Conservation (phyloP, 2,329 filamentous ascomycete genomes). For the Macrophomina tecta region DNA sequence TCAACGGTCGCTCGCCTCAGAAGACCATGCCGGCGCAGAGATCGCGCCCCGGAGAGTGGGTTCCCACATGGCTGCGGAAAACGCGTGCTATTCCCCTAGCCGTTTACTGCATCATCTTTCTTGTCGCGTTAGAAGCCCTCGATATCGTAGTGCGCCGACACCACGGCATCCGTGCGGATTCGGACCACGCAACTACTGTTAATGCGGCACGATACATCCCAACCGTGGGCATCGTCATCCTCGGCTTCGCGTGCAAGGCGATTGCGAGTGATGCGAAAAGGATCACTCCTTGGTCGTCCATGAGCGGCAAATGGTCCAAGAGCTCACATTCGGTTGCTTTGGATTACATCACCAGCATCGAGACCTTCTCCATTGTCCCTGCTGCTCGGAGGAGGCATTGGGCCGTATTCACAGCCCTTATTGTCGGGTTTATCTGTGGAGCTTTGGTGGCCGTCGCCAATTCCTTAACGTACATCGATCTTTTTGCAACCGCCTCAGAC, state of each 20-base stretch:
- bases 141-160: background rate
- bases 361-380: slow-evolving; percentile 1
- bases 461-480: slow-evolving; percentile 13
- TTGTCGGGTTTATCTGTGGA: slow-evolving; percentile 22
- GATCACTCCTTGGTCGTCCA: slow-evolving; percentile 19
- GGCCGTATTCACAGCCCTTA: background rate
- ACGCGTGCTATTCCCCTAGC: slow-evolving; percentile 3
- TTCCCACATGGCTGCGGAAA: slow-evolving; percentile 23
- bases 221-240: slow-evolving; percentile 12
- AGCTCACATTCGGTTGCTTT: slow-evolving; percentile 23
- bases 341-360: slow-evolving; percentile 23
- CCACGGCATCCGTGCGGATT: slow-evolving; percentile 9
- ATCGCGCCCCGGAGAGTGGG: background rate
- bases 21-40: background rate
- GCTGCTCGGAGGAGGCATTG: slow-evolving; percentile 20
- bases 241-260: slow-evolving; percentile 22
- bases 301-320: slow-evolving; percentile 19
- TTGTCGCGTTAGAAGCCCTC: background rate
- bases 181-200: background rate
- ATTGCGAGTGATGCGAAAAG: slow-evolving; percentile 10
- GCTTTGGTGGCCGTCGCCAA: slow-evolving; percentile 19
- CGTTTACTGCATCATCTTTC: slow-evolving; percentile 17
- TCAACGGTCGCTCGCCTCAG: background rate
- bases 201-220: slow-evolving; percentile 18
- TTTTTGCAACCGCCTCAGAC: slow-evolving; percentile 5